These are phyloP conservation scores for Neohortaea acidophila DNA, from an alignment of 495 filamentous ascomycete species.

Conservation along the genomic window DNA sequence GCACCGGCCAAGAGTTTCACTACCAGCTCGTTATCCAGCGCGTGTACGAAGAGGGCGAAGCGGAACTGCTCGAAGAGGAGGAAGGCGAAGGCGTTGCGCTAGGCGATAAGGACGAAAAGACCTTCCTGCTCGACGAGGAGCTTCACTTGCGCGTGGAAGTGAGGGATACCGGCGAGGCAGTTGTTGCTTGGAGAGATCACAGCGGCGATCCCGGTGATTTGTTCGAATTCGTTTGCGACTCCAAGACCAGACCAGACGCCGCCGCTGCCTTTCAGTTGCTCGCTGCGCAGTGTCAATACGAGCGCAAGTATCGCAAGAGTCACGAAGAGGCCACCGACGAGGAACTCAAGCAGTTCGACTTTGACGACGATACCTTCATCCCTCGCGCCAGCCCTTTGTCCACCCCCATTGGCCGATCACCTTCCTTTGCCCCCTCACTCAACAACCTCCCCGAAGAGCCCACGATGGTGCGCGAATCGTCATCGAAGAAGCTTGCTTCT, in stretches of 20 bases:
- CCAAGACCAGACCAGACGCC: conserved; percentile 48
- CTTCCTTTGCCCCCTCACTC: conserved; percentile 17
- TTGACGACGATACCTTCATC: conserved; percentile 62
- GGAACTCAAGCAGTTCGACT: conserved; percentile 68
- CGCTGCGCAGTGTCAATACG: conserved; percentile 89
- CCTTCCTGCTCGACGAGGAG: conserved; percentile 79
- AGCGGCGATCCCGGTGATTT: conserved; percentile 87
- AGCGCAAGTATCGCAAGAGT: conserved; percentile 72
- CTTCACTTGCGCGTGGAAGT: conserved; percentile 77
- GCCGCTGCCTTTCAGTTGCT: conserved; percentile 69
- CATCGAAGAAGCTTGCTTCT: conserved; percentile 11
- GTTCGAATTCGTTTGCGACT: conserved; percentile 91
- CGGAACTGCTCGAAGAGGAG: conserved; percentile 70
- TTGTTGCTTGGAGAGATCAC: conserved; percentile 87
- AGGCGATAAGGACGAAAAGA: conserved; percentile 86
- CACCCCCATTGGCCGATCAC: conserved; percentile 38
- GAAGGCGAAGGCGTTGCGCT: conserved; percentile 45
- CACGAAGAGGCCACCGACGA: conserved; percentile 65
- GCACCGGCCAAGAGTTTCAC: conserved; percentile 85
- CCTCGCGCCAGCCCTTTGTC: conserved; percentile 65
- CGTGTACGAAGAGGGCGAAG: conserved; percentile 94
- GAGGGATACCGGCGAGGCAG: conserved; percentile 52
- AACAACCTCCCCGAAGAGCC: conserved; percentile 15
- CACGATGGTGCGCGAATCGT: conserved; percentile 15
- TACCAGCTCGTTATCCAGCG: conserved; percentile 94